Evolutionary conservation across 768 basidiomycete genomes (phyloP).

Genomic region (Trametes sanguinea): DNA sequence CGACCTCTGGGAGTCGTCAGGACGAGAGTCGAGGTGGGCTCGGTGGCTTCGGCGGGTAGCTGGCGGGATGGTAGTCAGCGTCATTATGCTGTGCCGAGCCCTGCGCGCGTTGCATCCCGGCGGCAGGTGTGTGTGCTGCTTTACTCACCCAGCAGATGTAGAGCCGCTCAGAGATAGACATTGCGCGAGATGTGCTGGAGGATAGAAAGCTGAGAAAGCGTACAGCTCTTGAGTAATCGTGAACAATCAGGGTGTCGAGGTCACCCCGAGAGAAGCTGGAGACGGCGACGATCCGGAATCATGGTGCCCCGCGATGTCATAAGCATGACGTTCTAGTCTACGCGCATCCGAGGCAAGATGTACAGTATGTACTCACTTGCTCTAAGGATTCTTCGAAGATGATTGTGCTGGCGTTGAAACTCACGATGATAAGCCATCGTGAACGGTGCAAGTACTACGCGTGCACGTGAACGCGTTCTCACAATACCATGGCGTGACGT

Average conservation of each 20-base stretch:
- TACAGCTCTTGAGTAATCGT: no score
- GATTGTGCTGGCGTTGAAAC: no score
- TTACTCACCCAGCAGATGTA: slow-evolving; percentile 19
- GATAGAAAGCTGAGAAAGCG: no score
- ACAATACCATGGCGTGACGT: not conserved
- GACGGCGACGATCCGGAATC: no score
- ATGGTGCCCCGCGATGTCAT: no score
- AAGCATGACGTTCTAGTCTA: no score
- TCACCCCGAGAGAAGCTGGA: not conserved
- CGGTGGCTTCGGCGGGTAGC: slow-evolving; percentile 17
- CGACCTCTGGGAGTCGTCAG: slow-evolving; percentile 16
- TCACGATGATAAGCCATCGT: no score
- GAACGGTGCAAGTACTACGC: not conserved
- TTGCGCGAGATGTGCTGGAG: not conserved
- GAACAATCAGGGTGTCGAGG: no score
- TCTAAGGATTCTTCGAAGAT: not conserved
- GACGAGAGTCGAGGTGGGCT: slow-evolving; percentile 23
- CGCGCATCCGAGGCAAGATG: no score
- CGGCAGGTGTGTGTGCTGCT: not conserved
- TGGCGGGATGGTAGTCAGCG: not conserved
- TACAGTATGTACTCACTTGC: not conserved
- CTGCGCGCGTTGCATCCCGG: no score
- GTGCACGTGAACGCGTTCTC: not conserved
- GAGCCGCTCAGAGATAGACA: slow-evolving; percentile 18
- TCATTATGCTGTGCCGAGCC: not conserved